These are phyloP conservation scores for Amylostereum chailletii DNA, from an alignment of 1,284 basidiomycete genomes.

Conservation along the genomic window DNA sequence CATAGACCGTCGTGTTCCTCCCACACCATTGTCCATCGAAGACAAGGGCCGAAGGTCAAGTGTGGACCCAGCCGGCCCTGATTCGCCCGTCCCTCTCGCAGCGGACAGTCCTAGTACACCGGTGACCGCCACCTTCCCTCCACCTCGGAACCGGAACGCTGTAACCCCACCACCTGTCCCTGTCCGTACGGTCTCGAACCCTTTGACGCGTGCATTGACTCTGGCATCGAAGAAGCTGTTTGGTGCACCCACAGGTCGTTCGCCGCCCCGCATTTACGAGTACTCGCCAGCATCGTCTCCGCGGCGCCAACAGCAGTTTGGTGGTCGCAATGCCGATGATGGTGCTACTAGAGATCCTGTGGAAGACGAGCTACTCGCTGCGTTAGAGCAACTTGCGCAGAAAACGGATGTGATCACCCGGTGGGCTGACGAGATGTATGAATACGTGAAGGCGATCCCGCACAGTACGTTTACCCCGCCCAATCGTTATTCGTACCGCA, in stretches of 20 bases:
- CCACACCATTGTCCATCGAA: conserved; percentile 19
- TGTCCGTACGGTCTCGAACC: conserved; percentile 55
- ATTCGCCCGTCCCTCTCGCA: too few species aligned
- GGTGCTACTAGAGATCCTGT: conserved; percentile 53
- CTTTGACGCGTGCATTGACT: conserved; percentile 79
- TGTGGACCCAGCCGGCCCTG: not conserved
- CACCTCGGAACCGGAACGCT: conserved; percentile 35
- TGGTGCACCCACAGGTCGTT: conserved; percentile 36
- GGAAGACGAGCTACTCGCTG: conserved; percentile 71
- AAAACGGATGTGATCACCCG: conserved; percentile 91
- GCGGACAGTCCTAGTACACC: too few species aligned
- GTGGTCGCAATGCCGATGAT: conserved; percentile 30
- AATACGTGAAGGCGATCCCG: conserved; percentile 68
- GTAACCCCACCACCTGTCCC: conserved; percentile 58
- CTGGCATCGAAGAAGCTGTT: conserved; percentile 89
- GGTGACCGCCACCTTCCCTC: conserved; percentile 39
- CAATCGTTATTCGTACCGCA: not conserved
- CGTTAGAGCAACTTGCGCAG: conserved; percentile 85
- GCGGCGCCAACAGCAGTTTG: conserved; percentile 28
- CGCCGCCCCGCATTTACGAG: conserved; percentile 20
- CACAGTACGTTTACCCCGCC: conserved; percentile 46
- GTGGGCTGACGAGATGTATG: conserved; percentile 91
- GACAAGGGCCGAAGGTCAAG: not conserved
- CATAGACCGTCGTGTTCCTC: conserved; percentile 43
- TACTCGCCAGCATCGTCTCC: conserved; percentile 29